A percentile compares a stretch with the other conserved stretches of the same genome.
These are phyloP conservation scores for Sarocladium strictum DNA, from an alignment of 2,329 filamentous ascomycete genomes.

Conservation along the genomic window DNA sequence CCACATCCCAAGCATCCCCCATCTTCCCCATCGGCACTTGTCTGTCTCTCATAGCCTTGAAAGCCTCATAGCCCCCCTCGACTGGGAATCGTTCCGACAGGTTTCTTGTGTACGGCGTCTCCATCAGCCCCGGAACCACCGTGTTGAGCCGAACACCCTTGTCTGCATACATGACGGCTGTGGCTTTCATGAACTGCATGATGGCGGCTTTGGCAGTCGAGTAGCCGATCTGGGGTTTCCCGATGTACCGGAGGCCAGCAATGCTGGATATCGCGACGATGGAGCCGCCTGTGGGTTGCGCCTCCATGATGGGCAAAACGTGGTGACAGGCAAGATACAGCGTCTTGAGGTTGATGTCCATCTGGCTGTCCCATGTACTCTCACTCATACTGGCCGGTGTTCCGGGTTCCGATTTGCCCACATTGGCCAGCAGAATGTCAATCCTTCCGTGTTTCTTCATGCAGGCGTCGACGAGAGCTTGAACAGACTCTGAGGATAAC, in stretches of 20 bases:
- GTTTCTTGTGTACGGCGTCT: conserved; percentile 43
- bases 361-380: conserved; percentile 44
- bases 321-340: conserved; percentile 48
- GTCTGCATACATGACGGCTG: conserved; percentile 42
- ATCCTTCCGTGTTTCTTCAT: conserved; percentile 46
- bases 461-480: conserved; percentile 45
- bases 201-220: conserved; percentile 45
- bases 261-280: conserved; percentile 45
- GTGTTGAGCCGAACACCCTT: conserved; percentile 45
- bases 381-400: conserved; percentile 42
- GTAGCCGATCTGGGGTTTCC: conserved; percentile 46
- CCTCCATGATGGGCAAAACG: conserved; percentile 48
- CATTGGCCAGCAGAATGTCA: conserved; percentile 56
- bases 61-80: conserved; percentile 40
- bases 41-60: conserved; percentile 42
- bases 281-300: conserved; percentile 31
- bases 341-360: conserved; percentile 49
- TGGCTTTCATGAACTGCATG: conserved; percentile 43
- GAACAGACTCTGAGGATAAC: conserved; percentile 45
- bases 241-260: conserved; percentile 44
- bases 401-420: conserved; percentile 49
- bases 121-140: conserved; percentile 50
- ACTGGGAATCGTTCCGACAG: conserved; percentile 39
- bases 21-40: conserved; percentile 55
- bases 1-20: conserved; percentile 55